These are phyloP conservation scores for Phytophthora hibernalis DNA, from an alignment of 352 stramenopile genomes.

Conservation along the genomic window DNA sequence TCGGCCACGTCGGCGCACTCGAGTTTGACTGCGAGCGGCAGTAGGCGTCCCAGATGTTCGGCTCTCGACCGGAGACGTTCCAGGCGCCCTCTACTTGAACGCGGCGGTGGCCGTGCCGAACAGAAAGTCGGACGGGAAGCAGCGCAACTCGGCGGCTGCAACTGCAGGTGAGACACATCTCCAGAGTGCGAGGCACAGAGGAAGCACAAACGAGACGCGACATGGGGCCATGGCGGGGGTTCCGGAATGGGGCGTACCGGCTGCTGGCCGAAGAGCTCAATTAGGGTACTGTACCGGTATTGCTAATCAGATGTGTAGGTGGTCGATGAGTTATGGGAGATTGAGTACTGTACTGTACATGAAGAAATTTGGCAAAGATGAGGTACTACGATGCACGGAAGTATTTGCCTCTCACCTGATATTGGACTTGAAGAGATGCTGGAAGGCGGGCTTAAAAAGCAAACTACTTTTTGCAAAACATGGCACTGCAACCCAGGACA, in stretches of 20 bases:
- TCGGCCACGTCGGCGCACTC: slow-evolving; percentile 86
- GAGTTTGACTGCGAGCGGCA: slow-evolving; percentile 42
- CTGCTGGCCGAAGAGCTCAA: not conserved
- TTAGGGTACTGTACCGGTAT: too few species aligned
- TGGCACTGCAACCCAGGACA: too few species aligned
- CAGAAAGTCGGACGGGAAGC: slow-evolving; percentile 44
- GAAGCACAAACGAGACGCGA: not conserved
- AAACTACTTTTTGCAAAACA: too few species aligned
- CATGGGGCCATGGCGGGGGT: not conserved
- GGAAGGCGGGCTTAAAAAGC: too few species aligned
- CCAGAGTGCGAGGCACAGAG: slow-evolving; percentile 10
- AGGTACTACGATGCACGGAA: too few species aligned
- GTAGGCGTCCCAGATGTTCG: slow-evolving; percentile 38
- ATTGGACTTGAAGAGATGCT: too few species aligned
- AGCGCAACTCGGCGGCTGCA: slow-evolving; percentile 37
- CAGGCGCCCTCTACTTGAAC: slow-evolving; percentile 31
- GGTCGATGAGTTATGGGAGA: too few species aligned
- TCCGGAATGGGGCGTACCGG: slow-evolving; percentile 12
- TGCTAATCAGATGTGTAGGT: slow-evolving; percentile 4
- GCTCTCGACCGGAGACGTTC: slow-evolving; percentile 32
- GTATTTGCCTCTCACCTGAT: too few species aligned
- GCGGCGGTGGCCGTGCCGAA: slow-evolving; percentile 37
- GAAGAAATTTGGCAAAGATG: too few species aligned
- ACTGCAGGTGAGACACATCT: not conserved
- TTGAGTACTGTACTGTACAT: too few species aligned